These are phyloP conservation scores for Domatiomyces catenatus DNA, from an alignment of 2,329 filamentous ascomycete species.

Conservation along the genomic window DNA sequence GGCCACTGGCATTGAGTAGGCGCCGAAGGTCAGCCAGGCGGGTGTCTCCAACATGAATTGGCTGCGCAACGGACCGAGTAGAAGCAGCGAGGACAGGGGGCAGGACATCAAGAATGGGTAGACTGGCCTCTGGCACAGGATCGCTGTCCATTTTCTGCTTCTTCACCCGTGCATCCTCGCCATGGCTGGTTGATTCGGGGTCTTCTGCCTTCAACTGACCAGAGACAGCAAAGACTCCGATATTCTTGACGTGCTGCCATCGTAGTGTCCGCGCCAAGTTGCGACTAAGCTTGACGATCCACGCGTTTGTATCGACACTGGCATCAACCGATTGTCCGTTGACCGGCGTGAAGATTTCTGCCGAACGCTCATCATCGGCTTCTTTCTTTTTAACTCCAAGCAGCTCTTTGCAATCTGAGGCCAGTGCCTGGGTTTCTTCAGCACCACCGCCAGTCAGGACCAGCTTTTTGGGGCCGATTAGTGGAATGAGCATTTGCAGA, in stretches of 20 bases:
- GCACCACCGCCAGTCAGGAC: conserved; percentile 74
- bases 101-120: conserved; percentile 44
- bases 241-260: conserved; percentile 84
- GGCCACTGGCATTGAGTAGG: conserved; percentile 65
- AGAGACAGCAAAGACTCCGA: conserved; percentile 86
- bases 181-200: conserved; percentile 29
- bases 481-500: conserved; percentile 82
- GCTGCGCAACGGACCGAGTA: conserved; percentile 62
- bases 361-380: conserved; percentile 30
- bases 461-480: conserved; percentile 85
- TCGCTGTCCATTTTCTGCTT: conserved; percentile 37
- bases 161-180: conserved; percentile 30
- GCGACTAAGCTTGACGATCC: conserved; percentile 83
- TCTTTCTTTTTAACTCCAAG: conserved; percentile 30
- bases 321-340: conserved; percentile 67
- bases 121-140: too few relatives aligned
- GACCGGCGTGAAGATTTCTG: conserved; percentile 67
- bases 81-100: conserved; percentile 51
- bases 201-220: conserved; percentile 46
- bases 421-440: conserved; percentile 63
- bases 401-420: conserved; percentile 62
- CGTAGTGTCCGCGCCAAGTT: conserved; percentile 70
- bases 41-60: conserved; percentile 86
- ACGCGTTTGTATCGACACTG: conserved; percentile 93
- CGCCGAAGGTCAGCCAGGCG: conserved; percentile 75